Conservation (phyloP, 2,329 filamentous ascomycete species). For the Paecilomyces variotii region DNA sequence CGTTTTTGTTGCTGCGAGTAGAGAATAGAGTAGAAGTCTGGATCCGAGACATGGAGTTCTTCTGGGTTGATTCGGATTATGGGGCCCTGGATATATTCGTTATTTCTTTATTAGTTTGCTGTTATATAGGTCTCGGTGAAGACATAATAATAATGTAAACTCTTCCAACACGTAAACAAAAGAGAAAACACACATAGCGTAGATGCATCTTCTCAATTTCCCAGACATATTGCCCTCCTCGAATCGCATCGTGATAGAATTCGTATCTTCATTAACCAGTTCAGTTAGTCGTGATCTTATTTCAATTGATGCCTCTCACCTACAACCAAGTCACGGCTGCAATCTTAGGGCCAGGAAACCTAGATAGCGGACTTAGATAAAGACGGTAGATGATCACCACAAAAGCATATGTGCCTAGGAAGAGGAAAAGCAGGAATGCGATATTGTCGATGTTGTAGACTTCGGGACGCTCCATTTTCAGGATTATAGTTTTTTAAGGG, state of each 20-base stretch:
- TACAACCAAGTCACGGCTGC: neutral
- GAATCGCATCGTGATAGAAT: constrained; percentile 13
- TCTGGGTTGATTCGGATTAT: constrained; percentile 12
- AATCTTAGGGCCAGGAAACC: neutral
- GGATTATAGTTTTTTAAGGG: too few relatives aligned
- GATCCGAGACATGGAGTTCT: constrained; percentile 12
- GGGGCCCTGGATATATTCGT: constrained; percentile 4
- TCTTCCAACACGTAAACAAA: neutral
- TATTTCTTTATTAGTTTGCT: neutral
- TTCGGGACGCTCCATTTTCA: neutral
- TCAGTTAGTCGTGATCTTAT: neutral
- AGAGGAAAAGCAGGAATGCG: neutral
- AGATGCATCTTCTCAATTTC: constrained; percentile 10
- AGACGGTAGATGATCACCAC: neutral
- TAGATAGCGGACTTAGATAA: neutral
- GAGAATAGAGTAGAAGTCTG: constrained; percentile 10
- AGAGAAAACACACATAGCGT: constrained; percentile 6
- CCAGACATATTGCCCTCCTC: constrained; percentile 10
- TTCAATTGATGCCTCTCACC: neutral
- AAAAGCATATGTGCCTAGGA: neutral
- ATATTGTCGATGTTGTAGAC: neutral
- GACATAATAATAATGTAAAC: too few relatives aligned
- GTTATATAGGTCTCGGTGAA: neutral
- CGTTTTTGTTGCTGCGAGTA: constrained; percentile 3
- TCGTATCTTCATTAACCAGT: constrained; percentile 4